Evolutionary conservation across 2,329 filamentous ascomycete species (phyloP), one percentile per base, ranked within the genome.

Genomic region (Phialophora tarda): DNA sequence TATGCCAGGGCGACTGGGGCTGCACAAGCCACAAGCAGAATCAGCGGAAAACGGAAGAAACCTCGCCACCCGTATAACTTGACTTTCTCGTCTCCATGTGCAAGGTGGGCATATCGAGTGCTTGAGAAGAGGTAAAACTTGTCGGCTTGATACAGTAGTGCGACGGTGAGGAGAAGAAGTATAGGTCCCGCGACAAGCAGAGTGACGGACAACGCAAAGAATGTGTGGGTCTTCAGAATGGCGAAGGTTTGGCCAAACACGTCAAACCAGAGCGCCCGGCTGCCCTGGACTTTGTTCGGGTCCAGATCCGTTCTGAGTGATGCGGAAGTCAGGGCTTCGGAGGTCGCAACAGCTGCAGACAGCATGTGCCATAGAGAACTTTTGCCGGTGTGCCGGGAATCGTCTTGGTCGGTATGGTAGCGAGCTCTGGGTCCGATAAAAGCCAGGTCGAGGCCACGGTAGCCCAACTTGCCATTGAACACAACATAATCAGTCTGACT

Each of bases 351-450:
- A 5, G 93, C 88, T 14, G 89, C 89, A 44, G 92, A 96, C 44
- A 99, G 83, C 95, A 99, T 98, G 77, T 98, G 93, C 93, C 93
- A 98, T 23, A 98, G 78, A 2, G 86, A 88, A 59, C 85, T 81
- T 65, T 77, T 75, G 63, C 78, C 83, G 1, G 93, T 90, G 77
- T 97, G 92, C 47, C 86, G 87, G 2, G 89, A 84, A 75, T 96
- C 92, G 76, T 99, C 95, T 74, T 97, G 88, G 67, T 92, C 86
- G 0, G 94, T 98, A 76, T 99, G 95, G 74, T 99, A 99, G 64
- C 91, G 84, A 23, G 92, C 86, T 60, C 95, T 86, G 1, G 94
- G 94, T 71, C 89, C 87, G 81, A 92, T 94, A 78, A 98, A 99
- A 6, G 95, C 93, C 66, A 98, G 85, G 76, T 99, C 95, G 48